phyloP scores from a whole-genome alignment of 2,329 filamentous ascomycete genomes.

The Neocatenulostroma microsporum region DNA sequence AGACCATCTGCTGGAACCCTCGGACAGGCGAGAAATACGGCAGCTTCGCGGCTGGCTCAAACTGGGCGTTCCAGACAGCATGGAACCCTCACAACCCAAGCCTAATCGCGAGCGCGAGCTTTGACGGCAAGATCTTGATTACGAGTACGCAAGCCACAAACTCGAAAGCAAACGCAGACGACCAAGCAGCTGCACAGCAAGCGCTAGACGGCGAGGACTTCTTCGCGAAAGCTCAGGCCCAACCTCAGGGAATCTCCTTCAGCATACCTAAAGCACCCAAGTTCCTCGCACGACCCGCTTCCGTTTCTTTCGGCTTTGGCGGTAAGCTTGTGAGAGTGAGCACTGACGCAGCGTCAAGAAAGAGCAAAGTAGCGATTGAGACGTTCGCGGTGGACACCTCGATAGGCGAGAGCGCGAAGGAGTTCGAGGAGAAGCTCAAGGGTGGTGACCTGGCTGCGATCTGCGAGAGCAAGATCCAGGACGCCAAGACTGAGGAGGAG shows the following conservation, averaged over 20 bases:
- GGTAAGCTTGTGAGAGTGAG: slow-evolving; percentile 79
- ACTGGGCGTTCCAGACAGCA: slow-evolving; percentile 94
- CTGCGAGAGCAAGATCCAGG: slow-evolving; percentile 68
- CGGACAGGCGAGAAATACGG: slow-evolving; percentile 80
- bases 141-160: slow-evolving; percentile 95
- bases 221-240: slow-evolving; percentile 85
- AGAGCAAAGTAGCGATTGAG: slow-evolving; percentile 73
- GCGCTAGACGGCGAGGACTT: slow-evolving; percentile 88
- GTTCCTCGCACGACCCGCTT: slow-evolving; percentile 79
- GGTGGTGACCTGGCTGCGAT: slow-evolving; percentile 69
- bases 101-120: slow-evolving; percentile 88
- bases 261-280: slow-evolving; percentile 76
- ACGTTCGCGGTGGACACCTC: slow-evolving; percentile 83
- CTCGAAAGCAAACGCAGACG: slow-evolving; percentile 56
- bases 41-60: slow-evolving; percentile 95
- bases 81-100: slow-evolving; percentile 93
- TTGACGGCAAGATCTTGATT: slow-evolving; percentile 90
- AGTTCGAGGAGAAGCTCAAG: slow-evolving; percentile 76
- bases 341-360: slow-evolving; percentile 51
- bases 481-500: slow-evolving; percentile 77
- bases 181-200: slow-evolving; percentile 55
- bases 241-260: slow-evolving; percentile 85
- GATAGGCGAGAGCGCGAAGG: slow-evolving; percentile 73
- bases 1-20: slow-evolving; percentile 92
- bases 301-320: slow-evolving; percentile 89